A percentile compares a stretch with the other conserved stretches of the same genome.
Evolutionary conservation across 352 stramenopile genomes (phyloP).

Genomic region (Phytophthora tubulina): DNA sequence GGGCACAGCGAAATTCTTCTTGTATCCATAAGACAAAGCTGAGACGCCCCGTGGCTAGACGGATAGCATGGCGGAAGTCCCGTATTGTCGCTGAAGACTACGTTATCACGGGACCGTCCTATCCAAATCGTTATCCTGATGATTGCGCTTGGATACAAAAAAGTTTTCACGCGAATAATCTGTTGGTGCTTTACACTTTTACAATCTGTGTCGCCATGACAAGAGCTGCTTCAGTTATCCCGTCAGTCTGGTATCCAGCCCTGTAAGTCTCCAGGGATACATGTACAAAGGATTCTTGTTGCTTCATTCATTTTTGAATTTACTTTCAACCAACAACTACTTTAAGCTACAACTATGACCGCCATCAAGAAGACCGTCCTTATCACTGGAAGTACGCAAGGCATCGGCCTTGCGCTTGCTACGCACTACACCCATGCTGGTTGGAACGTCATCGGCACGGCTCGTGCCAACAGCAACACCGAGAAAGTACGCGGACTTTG

Average conservation of each 20-base stretch:
- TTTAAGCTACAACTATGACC: conserved; percentile 1
- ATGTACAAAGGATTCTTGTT: background rate
- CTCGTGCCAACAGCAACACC: conserved; percentile 6
- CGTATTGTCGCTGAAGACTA: too few species aligned
- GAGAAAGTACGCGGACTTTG: background rate
- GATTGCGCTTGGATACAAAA: conserved; percentile 17
- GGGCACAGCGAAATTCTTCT: too few species aligned
- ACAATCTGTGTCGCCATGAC: background rate
- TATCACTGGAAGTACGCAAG: conserved; percentile 54
- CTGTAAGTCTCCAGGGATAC: background rate
- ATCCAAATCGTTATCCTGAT: conserved; percentile 2
- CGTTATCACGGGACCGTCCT: background rate
- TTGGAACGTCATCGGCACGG: conserved; percentile 8
- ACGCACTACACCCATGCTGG: conserved; percentile 45
- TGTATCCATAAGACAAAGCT: too few species aligned
- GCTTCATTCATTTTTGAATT: conserved; percentile 13
- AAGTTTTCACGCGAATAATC: background rate
- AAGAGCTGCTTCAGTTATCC: background rate
- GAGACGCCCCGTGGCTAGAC: too few species aligned
- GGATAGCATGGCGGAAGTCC: too few species aligned
- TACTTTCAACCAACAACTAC: background rate
- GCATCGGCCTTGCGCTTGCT: conserved; percentile 52
- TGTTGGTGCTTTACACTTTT: background rate
- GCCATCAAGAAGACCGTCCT: conserved; percentile 49
- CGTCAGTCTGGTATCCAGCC: background rate